These are phyloP conservation scores for Coleophoma eucalyptorum DNA, from an alignment of 2,329 filamentous ascomycete genomes.

Conservation along the genomic window DNA sequence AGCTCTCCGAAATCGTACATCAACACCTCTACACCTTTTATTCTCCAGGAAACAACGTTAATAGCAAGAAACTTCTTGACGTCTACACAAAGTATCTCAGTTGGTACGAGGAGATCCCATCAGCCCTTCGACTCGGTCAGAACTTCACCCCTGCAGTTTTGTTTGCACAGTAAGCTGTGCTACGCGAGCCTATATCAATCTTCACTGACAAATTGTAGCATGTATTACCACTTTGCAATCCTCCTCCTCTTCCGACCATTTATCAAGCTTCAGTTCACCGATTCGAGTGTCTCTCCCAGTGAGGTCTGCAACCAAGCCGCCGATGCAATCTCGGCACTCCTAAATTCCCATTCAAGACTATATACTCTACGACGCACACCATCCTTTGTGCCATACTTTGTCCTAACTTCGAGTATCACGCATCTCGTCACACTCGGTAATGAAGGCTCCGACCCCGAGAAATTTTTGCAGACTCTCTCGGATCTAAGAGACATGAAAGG, in stretches of 20 bases:
- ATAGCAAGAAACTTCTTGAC: slow-evolving; percentile 56
- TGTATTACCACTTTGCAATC: slow-evolving; percentile 70
- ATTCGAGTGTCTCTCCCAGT: slow-evolving; percentile 20
- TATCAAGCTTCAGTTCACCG: slow-evolving; percentile 21
- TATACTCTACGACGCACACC: slow-evolving; percentile 27
- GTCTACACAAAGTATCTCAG: slow-evolving; percentile 66
- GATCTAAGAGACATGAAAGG: slow-evolving; percentile 58
- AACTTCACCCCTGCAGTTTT: slow-evolving; percentile 72
- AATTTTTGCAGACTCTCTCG: slow-evolving; percentile 49
- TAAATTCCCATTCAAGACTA: slow-evolving; percentile 24
- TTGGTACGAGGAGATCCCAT: slow-evolving; percentile 68
- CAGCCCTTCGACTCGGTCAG: slow-evolving; percentile 58
- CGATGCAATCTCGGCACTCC: slow-evolving; percentile 28
- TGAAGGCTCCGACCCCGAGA: slow-evolving; percentile 27
- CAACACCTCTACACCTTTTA: slow-evolving; percentile 59
- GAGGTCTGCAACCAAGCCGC: slow-evolving; percentile 28
- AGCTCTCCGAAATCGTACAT: slow-evolving; percentile 70
- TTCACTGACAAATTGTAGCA: slow-evolving; percentile 34
- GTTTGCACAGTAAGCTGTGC: slow-evolving; percentile 64
- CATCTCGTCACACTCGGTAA: slow-evolving; percentile 21
- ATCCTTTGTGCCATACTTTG: slow-evolving; percentile 27
- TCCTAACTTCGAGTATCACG: slow-evolving; percentile 21
- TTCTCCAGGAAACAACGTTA: slow-evolving; percentile 62
- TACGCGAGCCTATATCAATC: neutral
- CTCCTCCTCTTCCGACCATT: slow-evolving; percentile 71